Evolutionary conservation across 208 protist species (phyloP), one percentile per base, ranked within the genome.

Genomic region (Crithidia brevicula): DNA sequence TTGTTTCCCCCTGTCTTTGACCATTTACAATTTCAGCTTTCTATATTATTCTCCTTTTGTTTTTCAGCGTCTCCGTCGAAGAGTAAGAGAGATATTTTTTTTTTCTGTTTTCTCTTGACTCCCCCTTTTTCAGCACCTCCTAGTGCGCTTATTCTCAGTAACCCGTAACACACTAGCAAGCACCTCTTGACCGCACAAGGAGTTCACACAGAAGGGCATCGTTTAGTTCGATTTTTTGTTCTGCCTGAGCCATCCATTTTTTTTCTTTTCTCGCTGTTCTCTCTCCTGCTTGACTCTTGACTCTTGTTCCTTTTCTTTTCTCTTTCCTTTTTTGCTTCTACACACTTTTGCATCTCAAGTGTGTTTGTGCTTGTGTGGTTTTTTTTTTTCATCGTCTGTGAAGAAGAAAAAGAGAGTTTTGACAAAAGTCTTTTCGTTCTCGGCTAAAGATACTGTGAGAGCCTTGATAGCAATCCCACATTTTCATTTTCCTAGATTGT

Each of bases 231-330:
- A n/a, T n/a, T n/a, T n/a, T n/a, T n/a, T n/a, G n/a, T n/a, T n/a
- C n/a, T n/a, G n/a, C n/a, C n/a, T n/a, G n/a, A n/a, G n/a, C n/a
- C n/a, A n/a, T n/a, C n/a, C n/a, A n/a, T n/a, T n/a, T n/a, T n/a
- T n/a, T n/a, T n/a, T n/a, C 72, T 51, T 65, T 72, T 61, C 63
- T 54, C 28, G n/a, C 28, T 47, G 31, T 4, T 53, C 74, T 61
- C 11, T 36, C 20, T 25, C 23, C 8, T 40, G 70, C 57, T 49
- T 60, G 20, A 47, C 31, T n/a, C 63, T 11, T 28, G 23, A 62
- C 31, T 20, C 65, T 64, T 67, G 20, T 67, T 65, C 59, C 36
- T 43, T 30, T 77, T 22, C 42, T 59, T 49, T 33, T 13, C 36
- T 40, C 11, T 40, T 40, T 1, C 36, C 36, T 40, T 40, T 40